Evolutionary conservation across 2,329 filamentous ascomycete genomes (phyloP), one percentile per base, ranked within the genome.

Genomic region (Aspergillus ochraceus): DNA sequence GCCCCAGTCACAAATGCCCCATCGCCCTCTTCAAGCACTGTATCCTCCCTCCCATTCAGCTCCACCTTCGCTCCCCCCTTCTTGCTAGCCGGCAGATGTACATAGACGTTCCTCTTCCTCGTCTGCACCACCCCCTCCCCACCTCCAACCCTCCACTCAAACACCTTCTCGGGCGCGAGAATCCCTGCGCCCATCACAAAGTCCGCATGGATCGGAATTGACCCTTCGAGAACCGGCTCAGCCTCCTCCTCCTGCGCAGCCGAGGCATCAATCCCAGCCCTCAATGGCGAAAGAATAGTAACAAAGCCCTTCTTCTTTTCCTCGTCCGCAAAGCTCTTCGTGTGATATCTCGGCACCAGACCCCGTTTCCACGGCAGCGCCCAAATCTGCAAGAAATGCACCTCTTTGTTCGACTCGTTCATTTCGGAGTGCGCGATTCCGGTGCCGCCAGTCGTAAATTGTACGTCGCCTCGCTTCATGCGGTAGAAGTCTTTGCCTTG

Each of bases 351-450:
- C 1, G 92, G 92, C 51, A 83, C 82, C 52, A 96, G 81, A 0
- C 90, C 88, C 22, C 82, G 78, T 74, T 87, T 87, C 84, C 91
- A 93, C 0, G 91, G 91, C 53, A 91, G 80, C 1, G 88, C 91
- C 92, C 91, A 96, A 68, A 96, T 96, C 76, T 96, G 92, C 36
- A 96, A 79, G 71, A 96, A 96, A 72, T 96, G 91, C 12, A 91
- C 89, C 49, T 90, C 85, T 14, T 83, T 77, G 55, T 79, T 74
- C 73, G 91, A 87, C 76, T 95, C 88, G 76, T 94, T 95, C 77
- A 89, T 87, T 77, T 96, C 92, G 8, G 87, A 90, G 75, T 96
- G 91, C 1, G 91, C 86, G 68, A 96, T 88, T 6, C 86, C 87
- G 5, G 86, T 92, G 57, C 92, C 92, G n/a, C 90, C 92, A 14